Evolutionary conservation across 345 rosid genomes (phyloP).

Genomic region (Kandelia obovata): DNA sequence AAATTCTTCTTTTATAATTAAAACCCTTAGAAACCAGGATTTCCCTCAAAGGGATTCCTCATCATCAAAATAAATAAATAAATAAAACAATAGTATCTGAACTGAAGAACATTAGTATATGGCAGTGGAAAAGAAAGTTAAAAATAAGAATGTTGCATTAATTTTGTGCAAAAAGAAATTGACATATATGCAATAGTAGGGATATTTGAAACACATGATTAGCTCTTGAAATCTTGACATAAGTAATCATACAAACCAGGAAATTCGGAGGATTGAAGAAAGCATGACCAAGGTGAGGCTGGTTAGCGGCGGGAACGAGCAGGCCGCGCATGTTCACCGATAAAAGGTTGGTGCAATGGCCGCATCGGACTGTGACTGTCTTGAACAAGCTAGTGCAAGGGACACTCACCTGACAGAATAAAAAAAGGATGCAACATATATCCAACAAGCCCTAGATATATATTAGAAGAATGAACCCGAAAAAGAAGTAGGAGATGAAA

Average conservation of each 20-base stretch:
- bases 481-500: neutral
- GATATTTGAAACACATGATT: too few species aligned
- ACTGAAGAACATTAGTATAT: too few species aligned
- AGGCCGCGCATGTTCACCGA: constrained; percentile 72
- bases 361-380: constrained; percentile 93
- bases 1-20: too few species aligned
- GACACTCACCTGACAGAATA: constrained; percentile 69
- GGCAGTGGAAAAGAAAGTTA: too few species aligned
- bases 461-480: neutral
- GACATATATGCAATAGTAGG: too few species aligned
- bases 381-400: constrained; percentile 95
- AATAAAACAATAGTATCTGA: too few species aligned
- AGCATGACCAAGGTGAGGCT: constrained; percentile 66
- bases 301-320: constrained; percentile 69
- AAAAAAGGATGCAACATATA: neutral
- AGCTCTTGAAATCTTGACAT: too few species aligned
- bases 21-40: too few species aligned
- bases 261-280: constrained; percentile 76
- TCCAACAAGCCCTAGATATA: neutral
- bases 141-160: too few species aligned
- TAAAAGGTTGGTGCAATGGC: constrained; percentile 89
- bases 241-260: constrained; percentile 35
- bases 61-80: too few species aligned
- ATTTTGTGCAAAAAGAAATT: too few species aligned
- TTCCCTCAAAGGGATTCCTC: too few species aligned